phyloP scores from a whole-genome alignment of 225 moss, liverwort and hornwort genomes.

The Physcomitrium patens region DNA sequence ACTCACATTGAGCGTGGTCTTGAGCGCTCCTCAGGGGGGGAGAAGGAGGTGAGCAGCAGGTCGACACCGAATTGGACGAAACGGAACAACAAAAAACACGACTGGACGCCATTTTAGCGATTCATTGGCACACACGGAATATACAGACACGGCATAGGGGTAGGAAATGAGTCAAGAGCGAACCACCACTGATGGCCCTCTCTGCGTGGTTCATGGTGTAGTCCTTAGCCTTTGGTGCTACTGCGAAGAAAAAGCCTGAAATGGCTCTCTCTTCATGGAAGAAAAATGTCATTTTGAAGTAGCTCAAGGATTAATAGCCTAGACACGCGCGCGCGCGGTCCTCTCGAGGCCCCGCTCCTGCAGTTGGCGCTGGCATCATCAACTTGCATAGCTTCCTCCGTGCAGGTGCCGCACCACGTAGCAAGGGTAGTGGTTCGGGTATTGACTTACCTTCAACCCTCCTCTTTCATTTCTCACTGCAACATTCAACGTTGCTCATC shows the following conservation, averaged over 20 bases:
- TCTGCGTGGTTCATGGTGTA: conserved; percentile 54
- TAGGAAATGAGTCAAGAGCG: conserved; percentile 83
- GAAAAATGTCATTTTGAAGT: neutral
- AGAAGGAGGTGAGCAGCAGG: conserved; percentile 15
- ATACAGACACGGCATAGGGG: conserved; percentile 35
- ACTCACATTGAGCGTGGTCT: conserved; percentile 99
- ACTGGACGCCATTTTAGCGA: conserved; percentile 8
- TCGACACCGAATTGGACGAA: neutral
- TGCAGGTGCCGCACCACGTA: conserved; percentile 67
- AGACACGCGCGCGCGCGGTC: too few relatives aligned
- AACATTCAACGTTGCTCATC: conserved; percentile 4
- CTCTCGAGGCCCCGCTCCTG: neutral
- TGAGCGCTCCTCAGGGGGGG: conserved; percentile 85
- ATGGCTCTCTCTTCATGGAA: neutral
- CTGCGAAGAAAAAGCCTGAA: too few relatives aligned
- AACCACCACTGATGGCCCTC: conserved; percentile 82
- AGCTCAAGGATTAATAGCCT: neutral
- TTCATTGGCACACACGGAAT: conserved; percentile 26
- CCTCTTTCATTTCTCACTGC: conserved; percentile 28
- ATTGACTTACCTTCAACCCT: conserved; percentile 82
- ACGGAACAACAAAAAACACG: neutral
- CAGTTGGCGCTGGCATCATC: neutral
- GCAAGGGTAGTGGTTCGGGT: conserved; percentile 95
- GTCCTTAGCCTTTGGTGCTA: neutral
- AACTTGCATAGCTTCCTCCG: conserved; percentile 42